Evolutionary conservation across 1,139 yeast genomes (phyloP).

Genomic region (Pichia sp.): DNA sequence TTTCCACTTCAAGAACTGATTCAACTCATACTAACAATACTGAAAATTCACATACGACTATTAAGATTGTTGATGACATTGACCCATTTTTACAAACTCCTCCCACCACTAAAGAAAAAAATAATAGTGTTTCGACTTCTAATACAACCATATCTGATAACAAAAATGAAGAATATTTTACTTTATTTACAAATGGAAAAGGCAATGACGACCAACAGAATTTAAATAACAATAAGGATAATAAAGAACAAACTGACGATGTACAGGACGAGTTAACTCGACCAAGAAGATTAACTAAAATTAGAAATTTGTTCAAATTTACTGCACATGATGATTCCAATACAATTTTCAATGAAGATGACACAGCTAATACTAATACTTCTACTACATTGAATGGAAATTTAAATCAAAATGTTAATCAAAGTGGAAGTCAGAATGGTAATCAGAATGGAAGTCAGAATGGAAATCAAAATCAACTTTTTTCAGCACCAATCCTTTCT

Average conservation of each 20-base stretch:
- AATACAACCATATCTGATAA: neutral
- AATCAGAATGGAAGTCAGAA: neutral
- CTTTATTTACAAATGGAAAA: neutral
- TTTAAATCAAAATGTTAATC: too few relatives aligned
- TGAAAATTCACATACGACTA: conserved; percentile 1
- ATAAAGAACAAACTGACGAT: conserved; percentile 4
- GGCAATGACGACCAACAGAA: neutral
- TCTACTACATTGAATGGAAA: conserved; percentile 2
- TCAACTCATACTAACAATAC: conserved; percentile 6
- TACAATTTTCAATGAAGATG: neutral
- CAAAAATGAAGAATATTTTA: neutral
- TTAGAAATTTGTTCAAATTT: conserved; percentile 27
- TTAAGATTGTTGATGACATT: conserved; percentile 7
- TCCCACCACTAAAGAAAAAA: conserved; percentile 13
- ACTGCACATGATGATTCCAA: conserved; percentile 14
- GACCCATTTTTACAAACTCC: conserved; percentile 18
- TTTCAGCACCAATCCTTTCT: neutral
- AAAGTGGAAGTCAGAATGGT: neutral
- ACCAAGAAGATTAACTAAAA: conserved; percentile 23
- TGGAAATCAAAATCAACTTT: neutral
- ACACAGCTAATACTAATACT: neutral
- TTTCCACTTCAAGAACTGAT: conserved; percentile 1
- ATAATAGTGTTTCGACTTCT: conserved; percentile 8
- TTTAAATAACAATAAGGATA: neutral
- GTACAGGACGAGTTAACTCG: conserved; percentile 16